Evolutionary conservation across 768 basidiomycete genomes (phyloP), one percentile per base, ranked within the genome.

Genomic region (Filobasidium floriforme): DNA sequence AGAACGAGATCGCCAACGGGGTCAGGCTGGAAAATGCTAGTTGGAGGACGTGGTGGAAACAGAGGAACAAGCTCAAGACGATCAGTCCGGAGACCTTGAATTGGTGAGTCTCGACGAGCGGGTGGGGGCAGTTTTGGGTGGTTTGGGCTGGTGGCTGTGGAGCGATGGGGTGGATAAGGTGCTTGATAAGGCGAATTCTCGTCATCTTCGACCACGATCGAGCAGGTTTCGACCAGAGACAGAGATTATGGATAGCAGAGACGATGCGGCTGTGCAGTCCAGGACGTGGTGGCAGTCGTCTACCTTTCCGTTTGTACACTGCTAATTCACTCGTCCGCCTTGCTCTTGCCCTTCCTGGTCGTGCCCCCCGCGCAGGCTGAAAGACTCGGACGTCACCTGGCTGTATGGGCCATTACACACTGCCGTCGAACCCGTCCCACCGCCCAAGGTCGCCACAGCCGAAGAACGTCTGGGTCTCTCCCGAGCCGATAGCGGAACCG

Each of bases 41-140:
- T 68, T 99, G 94, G 94, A 82, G 94, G 49, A 98, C 94, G 1
- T 99, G 94, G 94, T 97, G 93, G 88, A 97, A 98, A 81, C 93
- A 97, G 84, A 83, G 94, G 69, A 96, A 96, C 73, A 89, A 92
- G 70, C 84, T 99, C 68, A 90, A 88, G 81, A 99, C 94, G 0
- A 84, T 99, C 76, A 89, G 87, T 28, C 94, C 94, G 66, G 96
- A 99, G 82, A 96, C 93, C 3, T 85, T 99, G 72, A 99, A 99
- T 79, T 99, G 94, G 94, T 97, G 74, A 73, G 88, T 73, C n/a
- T 15, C 18, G 29, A 15, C 22, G 43, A 2, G 24, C 29, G 55
- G 46, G 62, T 15, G 46, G 26, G 41, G 18, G 24, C 46, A 49
- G 18, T 49, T 22, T 3, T 49, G 15, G 4, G 46, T 37, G 32